Conservation (phyloP, 352 stramenopile species). For the Phytophthora tentaculata region DNA sequence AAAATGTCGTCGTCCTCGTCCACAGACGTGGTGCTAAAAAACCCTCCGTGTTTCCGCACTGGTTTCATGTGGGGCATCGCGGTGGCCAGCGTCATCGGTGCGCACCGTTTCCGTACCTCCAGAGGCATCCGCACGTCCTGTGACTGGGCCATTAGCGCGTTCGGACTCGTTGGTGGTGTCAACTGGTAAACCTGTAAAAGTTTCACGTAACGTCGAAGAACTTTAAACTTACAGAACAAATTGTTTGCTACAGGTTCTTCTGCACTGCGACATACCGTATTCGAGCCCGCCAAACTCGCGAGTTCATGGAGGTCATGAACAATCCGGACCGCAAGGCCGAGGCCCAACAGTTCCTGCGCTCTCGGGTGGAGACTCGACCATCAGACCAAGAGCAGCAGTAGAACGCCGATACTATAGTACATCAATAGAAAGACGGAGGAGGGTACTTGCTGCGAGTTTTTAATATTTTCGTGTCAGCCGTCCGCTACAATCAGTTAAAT, state of each 20-base stretch:
- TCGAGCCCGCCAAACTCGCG: conserved; percentile 61
- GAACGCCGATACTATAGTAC: neutral
- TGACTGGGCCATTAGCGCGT: conserved; percentile 73
- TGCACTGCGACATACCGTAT: conserved; percentile 62
- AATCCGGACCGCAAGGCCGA: conserved; percentile 73
- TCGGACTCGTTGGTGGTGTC: conserved; percentile 54
- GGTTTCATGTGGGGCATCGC: conserved; percentile 82
- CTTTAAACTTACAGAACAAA: neutral
- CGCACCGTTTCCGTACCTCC: conserved; percentile 73
- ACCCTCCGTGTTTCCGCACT: conserved; percentile 82
- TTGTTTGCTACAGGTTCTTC: conserved; percentile 48
- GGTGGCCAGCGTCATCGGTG: conserved; percentile 61
- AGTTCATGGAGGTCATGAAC: conserved; percentile 90
- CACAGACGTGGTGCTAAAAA: conserved; percentile 57
- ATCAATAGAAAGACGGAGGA: conserved; percentile 2
- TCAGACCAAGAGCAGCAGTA: conserved; percentile 22
- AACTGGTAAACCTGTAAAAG: conserved; percentile 49
- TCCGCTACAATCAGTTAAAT: conserved; percentile 33
- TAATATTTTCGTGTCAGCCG: conserved; percentile 41
- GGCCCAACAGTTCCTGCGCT: conserved; percentile 79
- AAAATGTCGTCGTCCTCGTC: conserved; percentile 14
- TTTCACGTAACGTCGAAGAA: neutral
- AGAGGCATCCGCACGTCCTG: conserved; percentile 61
- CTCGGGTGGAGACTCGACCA: conserved; percentile 48
- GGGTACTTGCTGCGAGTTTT: conserved; percentile 33